Evolutionary conservation across 2,329 filamentous ascomycete genomes (phyloP), one percentile per base, ranked within the genome.

Genomic region (Cladophialophora yegresii): DNA sequence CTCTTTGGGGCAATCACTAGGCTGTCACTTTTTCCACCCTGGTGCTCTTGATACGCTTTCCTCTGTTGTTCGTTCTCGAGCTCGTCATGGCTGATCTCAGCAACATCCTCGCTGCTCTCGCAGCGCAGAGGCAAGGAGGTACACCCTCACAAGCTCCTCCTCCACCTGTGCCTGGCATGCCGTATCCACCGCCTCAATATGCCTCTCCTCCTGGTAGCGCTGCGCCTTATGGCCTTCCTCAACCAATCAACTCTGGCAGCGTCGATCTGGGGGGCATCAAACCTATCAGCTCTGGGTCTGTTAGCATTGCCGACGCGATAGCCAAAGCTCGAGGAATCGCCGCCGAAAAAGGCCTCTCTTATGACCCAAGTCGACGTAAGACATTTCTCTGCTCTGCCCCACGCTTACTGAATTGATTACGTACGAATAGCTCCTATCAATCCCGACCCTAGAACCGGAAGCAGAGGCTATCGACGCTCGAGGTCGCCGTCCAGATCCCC

Each of bases 251-350:
- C 62, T 90, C 89, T 64, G 91, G 91, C 57, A 92, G 86, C 71
- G 82, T 96, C 67, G 91, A 96, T 74, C 78, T 96, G 58, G 93
- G 89, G 77, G 84, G 85, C 61, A 91, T 95, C 74, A 89, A 90
- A 72, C 91, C 92, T 4, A 84, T 89, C 61, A 91, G 85, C 74
- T 90, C 90, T 32, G 92, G 92, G 64, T 91, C 89, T 22, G 88
- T 96, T 71, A 93, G 88, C 76, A 88, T 96, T 69, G 85, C 89
- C 64, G 91, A 96, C 75, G 90, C 91, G 55, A 88, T 96, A 71
- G 90, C 92, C 45, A 91, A 92, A 75, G 92, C 91, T 54, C 90
- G 90, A 75, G 89, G 88, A 49, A 91, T 90, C 76, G 91, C 92
- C 47, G 87, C 89, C 32, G 89, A 93, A 75, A 90, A 91, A 74